Conservation (phyloP, 805 yeast genomes). For the Clavispora santaluciae region DNA sequence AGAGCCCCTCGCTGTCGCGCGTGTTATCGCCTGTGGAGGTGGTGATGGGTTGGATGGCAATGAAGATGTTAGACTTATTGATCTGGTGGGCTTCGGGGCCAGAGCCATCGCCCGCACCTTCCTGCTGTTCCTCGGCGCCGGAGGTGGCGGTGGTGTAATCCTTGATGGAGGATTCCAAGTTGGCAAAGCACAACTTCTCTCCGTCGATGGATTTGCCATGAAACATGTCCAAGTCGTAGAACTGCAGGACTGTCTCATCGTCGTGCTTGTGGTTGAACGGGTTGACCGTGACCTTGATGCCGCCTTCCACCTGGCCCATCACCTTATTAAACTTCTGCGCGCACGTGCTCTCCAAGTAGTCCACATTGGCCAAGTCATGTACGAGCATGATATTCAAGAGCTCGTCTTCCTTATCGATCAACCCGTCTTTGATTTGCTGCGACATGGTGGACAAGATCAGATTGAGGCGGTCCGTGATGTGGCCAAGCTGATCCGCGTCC, state of each 20-base stretch:
- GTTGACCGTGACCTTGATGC: constrained; percentile 56
- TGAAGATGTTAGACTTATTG: constrained; percentile 56
- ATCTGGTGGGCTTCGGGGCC: constrained; percentile 15
- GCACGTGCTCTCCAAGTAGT: constrained; percentile 43
- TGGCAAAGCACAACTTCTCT: constrained; percentile 83
- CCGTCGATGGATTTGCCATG: constrained; percentile 78
- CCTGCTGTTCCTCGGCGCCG: constrained; percentile 21
- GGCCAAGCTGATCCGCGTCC: constrained; percentile 23
- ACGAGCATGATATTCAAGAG: constrained; percentile 42
- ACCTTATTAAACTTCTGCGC: constrained; percentile 55
- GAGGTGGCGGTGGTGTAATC: constrained; percentile 28
- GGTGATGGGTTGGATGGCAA: constrained; percentile 62
- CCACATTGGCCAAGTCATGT: constrained; percentile 59
- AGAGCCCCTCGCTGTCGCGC: constrained; percentile 12
- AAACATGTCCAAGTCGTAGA: constrained; percentile 60
- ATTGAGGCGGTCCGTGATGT: constrained; percentile 26
- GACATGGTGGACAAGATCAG: constrained; percentile 32
- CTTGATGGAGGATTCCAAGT: constrained; percentile 70
- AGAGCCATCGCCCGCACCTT: constrained; percentile 19
- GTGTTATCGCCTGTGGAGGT: constrained; percentile 13
- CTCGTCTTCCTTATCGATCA: constrained; percentile 51
- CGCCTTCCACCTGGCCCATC: constrained; percentile 75
- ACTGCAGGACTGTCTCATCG: constrained; percentile 3
- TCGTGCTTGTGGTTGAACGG: constrained; percentile 40
- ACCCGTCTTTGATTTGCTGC: constrained; percentile 46